Percentiles rank a stretch among this genome's conserved stretches.
phyloP scores from a whole-genome alignment of 129 eudicot genomes.

The Helianthus annuus region DNA sequence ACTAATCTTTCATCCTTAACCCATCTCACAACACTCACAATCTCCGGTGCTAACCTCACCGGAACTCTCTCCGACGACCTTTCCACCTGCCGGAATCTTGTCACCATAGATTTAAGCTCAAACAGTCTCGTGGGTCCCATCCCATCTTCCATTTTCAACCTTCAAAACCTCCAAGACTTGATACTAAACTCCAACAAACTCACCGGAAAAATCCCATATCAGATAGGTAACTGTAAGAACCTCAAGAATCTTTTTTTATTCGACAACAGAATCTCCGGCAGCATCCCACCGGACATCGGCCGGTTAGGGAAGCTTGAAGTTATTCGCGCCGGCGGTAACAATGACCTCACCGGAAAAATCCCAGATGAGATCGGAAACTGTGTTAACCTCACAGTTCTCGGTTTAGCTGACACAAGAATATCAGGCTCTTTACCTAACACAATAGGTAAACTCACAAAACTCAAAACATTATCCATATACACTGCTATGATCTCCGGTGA shows the following conservation, averaged over 20 bases:
- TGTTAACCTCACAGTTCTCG: conserved; percentile 46
- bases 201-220: conserved; percentile 65
- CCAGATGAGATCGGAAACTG: conserved; percentile 63
- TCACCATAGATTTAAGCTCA: conserved; percentile 55
- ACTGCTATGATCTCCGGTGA: conserved; percentile 70
- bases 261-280: conserved; percentile 58
- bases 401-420: conserved; percentile 59
- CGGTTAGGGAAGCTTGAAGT: conserved; percentile 43
- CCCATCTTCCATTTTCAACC: conserved; percentile 49
- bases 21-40: conserved; percentile 36
- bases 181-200: conserved; percentile 62
- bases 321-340: conserved; percentile 66
- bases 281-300: conserved; percentile 52
- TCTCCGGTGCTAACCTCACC: conserved; percentile 67
- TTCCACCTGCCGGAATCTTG: conserved; percentile 34
- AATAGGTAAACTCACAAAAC: conserved; percentile 56
- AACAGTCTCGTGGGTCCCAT: conserved; percentile 61
- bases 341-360: conserved; percentile 57
- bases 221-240: conserved; percentile 40
- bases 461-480: conserved; percentile 59
- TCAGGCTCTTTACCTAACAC: conserved; percentile 62
- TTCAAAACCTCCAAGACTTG: conserved; percentile 46
- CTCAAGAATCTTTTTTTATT: conserved; percentile 46
- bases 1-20: conserved; percentile 46
- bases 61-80: conserved; percentile 52